These are phyloP conservation scores for Quercus lobata DNA, from an alignment of 331 rosid genomes.

Conservation along the genomic window DNA sequence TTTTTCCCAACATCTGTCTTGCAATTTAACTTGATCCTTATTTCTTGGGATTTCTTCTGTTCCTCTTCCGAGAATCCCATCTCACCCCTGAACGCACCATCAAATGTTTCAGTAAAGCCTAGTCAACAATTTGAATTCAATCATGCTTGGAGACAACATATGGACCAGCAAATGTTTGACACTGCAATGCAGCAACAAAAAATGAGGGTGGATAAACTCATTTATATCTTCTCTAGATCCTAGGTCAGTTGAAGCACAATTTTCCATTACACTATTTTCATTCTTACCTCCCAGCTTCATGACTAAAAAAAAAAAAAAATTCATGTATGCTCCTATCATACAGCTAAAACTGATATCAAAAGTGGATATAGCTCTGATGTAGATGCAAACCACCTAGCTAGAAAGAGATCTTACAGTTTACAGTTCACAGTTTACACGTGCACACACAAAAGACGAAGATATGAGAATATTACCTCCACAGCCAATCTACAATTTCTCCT, in stretches of 20 bases:
- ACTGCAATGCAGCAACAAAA: neutral
- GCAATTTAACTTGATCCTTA: slow-evolving; percentile 44
- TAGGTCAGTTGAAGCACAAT: neutral
- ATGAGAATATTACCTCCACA: slow-evolving; percentile 72
- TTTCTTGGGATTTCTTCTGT: slow-evolving; percentile 56
- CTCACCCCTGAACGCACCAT: slow-evolving; percentile 62
- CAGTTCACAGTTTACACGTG: neutral
- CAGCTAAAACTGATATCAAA: neutral
- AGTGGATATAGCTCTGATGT: neutral
- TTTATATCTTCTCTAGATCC: neutral
- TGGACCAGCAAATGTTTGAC: neutral
- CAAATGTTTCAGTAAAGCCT: neutral
- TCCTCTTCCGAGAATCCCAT: slow-evolving; percentile 83
- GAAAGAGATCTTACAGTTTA: neutral
- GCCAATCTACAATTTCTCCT: slow-evolving; percentile 65
- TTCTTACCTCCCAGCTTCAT: no score
- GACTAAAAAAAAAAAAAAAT: neutral
- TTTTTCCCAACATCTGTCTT: slow-evolving; percentile 33
- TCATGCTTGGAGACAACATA: neutral
- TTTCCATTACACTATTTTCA: no score
- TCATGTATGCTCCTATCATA: neutral
- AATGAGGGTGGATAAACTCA: neutral
- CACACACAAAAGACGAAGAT: neutral
- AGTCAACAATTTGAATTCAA: neutral
- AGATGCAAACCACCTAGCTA: neutral